Evolutionary conservation across 805 yeast genomes (phyloP), one percentile per base, ranked within the genome.

Genomic region (Teunomyces barrocoloradensis): DNA sequence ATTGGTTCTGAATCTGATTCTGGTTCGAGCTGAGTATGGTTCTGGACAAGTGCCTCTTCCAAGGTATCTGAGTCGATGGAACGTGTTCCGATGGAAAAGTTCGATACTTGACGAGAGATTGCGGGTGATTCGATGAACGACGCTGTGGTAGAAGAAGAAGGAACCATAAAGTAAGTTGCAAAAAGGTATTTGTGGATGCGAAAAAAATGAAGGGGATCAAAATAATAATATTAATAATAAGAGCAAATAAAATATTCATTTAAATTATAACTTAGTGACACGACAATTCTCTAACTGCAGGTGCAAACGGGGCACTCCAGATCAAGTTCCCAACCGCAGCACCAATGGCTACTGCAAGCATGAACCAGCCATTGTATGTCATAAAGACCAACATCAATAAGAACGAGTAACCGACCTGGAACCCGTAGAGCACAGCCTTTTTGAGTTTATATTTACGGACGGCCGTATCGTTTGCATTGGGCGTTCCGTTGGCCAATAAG

Each of bases 291-390:
- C 18, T 27, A n/a, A n/a, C 37, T 11, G 32, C 53, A 59, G 3
- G 46, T 33, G 11, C n/a, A 30, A 32, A 40, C 11, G 50, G 58
- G 1, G 43, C 42, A 6, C 79, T 79, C 85, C 89, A 88, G 9
- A 79, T 30, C 56, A 74, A 81, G 59, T 82, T 77, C 1, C 96
- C 96, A 21, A 79, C 18, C n/a, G 73, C 75, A 1, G 94, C 94
- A 2, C 96, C 96, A 1, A 75, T 53, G 1, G 80, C 82, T 7
- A 86, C 87, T 3, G 92, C 82, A 6, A 80, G 41, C 94, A 87
- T 87, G 29, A 83, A 77, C 91, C 91, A 88, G 10, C 92, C 88
- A 60, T 87, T 87, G 63, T 85, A 88, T 5, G 92, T 86, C 96
- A 88, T 88, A 56, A 87, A 88, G 0, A 89, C 79, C 54, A 87